phyloP scores from a whole-genome alignment of 495 filamentous ascomycete genomes.

The Penicillium pancosmium region DNA sequence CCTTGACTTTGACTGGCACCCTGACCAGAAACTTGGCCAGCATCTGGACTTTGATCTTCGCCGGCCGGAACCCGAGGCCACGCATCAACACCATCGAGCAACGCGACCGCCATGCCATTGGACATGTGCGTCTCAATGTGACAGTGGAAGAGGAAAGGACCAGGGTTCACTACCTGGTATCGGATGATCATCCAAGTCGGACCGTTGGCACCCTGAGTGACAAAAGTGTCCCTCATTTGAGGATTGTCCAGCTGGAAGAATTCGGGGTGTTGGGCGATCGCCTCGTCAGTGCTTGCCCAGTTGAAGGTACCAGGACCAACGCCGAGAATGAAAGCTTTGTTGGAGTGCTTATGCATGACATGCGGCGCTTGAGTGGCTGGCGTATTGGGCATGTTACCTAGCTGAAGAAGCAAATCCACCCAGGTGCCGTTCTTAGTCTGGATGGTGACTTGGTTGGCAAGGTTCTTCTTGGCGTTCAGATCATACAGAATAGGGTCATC shows the following conservation, averaged over 20 bases:
- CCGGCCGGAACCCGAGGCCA: conserved; percentile 41
- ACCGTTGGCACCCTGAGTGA: conserved; percentile 31
- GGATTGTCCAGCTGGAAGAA: conserved; percentile 52
- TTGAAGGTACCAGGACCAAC: conserved; percentile 43
- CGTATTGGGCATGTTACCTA: conserved; percentile 23
- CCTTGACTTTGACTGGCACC: not conserved
- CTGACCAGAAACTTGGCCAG: not conserved
- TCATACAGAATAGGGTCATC: conserved; percentile 46
- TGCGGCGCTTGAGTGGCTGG: conserved; percentile 43
- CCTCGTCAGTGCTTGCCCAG: conserved; percentile 48
- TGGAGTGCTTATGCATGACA: conserved; percentile 59
- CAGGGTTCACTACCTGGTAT: conserved; percentile 45
- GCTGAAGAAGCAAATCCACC: conserved; percentile 54
- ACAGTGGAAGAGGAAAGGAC: not conserved
- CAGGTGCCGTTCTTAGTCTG: conserved; percentile 50
- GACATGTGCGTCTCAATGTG: not conserved
- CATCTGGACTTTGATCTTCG: conserved; percentile 22
- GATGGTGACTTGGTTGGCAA: conserved; percentile 40
- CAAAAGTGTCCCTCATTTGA: conserved; percentile 45
- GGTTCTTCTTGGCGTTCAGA: conserved; percentile 28
- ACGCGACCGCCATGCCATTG: not conserved
- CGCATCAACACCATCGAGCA: conserved; percentile 35
- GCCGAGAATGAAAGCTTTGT: conserved; percentile 53
- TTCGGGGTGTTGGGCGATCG: conserved; percentile 37
- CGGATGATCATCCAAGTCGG: conserved; percentile 47